Conservation (phyloP, 176 grass and related monocot species). For the Zizania latifolia region DNA sequence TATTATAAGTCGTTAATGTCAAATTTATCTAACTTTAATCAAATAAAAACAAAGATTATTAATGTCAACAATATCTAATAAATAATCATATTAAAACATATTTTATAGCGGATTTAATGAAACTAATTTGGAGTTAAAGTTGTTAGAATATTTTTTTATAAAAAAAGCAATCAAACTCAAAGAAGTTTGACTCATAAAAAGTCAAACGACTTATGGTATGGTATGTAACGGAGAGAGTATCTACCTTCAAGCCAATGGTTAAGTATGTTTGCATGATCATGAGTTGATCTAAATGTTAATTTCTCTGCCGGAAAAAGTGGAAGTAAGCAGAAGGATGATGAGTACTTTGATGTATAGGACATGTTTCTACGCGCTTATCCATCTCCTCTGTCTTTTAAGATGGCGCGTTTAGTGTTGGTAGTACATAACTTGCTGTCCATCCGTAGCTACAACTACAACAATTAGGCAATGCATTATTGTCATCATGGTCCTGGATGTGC, state of each 20-base stretch:
- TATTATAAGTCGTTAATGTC: too few relatives aligned
- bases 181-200: too few relatives aligned
- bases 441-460: background rate
- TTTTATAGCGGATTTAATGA: too few relatives aligned
- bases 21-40: too few relatives aligned
- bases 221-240: too few relatives aligned
- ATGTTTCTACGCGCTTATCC: background rate
- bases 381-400: background rate
- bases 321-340: background rate
- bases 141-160: too few relatives aligned
- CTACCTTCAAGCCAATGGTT: background rate
- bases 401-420: background rate
- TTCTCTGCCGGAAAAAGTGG: background rate
- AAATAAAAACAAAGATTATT: too few relatives aligned
- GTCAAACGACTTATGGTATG: too few relatives aligned
- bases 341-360: background rate
- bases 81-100: too few relatives aligned
- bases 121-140: too few relatives aligned
- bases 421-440: background rate
- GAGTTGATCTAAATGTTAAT: background rate
- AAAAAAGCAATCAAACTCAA: too few relatives aligned
- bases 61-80: too few relatives aligned
- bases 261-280: background rate
- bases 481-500: conserved; percentile 32
- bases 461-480: conserved; percentile 27